Percentiles rank a stretch among this genome's conserved stretches.
Conservation (phyloP, 2,329 filamentous ascomycete species). For the Cytospora schulzeri region DNA sequence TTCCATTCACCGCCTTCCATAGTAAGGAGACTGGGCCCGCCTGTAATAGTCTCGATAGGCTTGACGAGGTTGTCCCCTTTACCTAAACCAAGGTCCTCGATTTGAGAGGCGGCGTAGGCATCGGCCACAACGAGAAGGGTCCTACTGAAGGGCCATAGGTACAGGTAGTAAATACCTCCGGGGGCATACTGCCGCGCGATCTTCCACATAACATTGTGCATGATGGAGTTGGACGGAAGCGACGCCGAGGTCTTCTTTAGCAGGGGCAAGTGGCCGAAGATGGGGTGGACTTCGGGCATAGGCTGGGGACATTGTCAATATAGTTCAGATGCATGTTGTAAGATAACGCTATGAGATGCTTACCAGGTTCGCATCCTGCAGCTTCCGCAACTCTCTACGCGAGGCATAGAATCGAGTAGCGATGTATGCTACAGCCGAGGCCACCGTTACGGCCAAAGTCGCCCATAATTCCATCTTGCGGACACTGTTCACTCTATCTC, state of each 20-base stretch:
- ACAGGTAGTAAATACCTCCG: conserved; percentile 30
- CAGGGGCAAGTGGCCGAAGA: conserved; percentile 29
- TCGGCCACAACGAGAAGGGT: conserved; percentile 29
- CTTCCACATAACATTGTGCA: conserved; percentile 30
- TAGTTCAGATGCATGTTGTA: background rate
- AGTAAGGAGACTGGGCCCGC: background rate
- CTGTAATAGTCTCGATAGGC: conserved; percentile 31
- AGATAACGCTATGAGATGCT: background rate
- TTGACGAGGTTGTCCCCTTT: conserved; percentile 32
- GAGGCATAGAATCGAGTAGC: conserved; percentile 6
- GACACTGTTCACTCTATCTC: background rate
- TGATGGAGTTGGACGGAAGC: conserved; percentile 25
- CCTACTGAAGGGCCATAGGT: conserved; percentile 31
- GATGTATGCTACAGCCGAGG: background rate
- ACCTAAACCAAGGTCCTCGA: conserved; percentile 29
- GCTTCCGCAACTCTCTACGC: background rate
- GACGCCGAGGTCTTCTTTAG: conserved; percentile 26
- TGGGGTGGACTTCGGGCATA: conserved; percentile 22
- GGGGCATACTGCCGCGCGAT: conserved; percentile 27
- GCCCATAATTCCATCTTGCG: background rate
- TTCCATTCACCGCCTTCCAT: conserved; percentile 3
- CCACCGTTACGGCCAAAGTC: background rate
- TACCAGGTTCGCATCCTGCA: background rate
- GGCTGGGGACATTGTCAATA: background rate
- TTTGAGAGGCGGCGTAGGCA: conserved; percentile 27